These are phyloP conservation scores for Myxozyma mucilagina DNA, from an alignment of 805 yeast species.

Conservation along the genomic window DNA sequence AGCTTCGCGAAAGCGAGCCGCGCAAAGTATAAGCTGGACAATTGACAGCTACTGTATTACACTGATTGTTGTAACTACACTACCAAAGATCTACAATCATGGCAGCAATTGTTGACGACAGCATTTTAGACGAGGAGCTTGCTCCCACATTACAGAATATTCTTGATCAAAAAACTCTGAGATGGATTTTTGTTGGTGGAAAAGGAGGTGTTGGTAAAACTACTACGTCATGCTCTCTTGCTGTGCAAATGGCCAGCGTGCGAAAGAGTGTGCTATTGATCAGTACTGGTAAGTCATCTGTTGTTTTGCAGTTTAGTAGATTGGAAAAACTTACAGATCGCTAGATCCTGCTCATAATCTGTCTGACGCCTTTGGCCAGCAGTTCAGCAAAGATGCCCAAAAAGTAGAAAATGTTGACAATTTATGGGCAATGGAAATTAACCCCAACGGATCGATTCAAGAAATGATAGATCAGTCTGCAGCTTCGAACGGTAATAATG, in stretches of 20 bases:
- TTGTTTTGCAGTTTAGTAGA: not conserved
- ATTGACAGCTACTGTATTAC: too few relatives aligned
- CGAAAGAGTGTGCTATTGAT: slow-evolving; percentile 85
- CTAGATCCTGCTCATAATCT: slow-evolving; percentile 99
- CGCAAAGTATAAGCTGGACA: not conserved
- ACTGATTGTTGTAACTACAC: too few relatives aligned
- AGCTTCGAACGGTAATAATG: slow-evolving; percentile 45
- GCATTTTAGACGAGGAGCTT: slow-evolving; percentile 32
- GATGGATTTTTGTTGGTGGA: slow-evolving; percentile 99
- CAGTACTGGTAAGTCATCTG: slow-evolving; percentile 23
- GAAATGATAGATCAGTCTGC: slow-evolving; percentile 66
- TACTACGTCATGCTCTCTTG: slow-evolving; percentile 92
- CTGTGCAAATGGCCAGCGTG: slow-evolving; percentile 84
- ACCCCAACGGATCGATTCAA: slow-evolving; percentile 89
- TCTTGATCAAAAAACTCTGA: slow-evolving; percentile 54
- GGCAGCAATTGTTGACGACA: slow-evolving; percentile 5
- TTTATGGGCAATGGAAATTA: slow-evolving; percentile 97
- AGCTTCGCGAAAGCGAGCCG: slow-evolving; percentile 10
- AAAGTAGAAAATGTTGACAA: slow-evolving; percentile 85
- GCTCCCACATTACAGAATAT: slow-evolving; percentile 47
- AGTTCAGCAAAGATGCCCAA: slow-evolving; percentile 95
- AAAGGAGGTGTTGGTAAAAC: slow-evolving; percentile 99
- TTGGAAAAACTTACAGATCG: slow-evolving; percentile 43
- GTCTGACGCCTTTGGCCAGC: slow-evolving; percentile 97
- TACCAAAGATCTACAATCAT: not conserved